Percentiles rank a stretch among this genome's conserved stretches.
Conservation (phyloP, 768 basidiomycete species). For the Boletales sp. region DNA sequence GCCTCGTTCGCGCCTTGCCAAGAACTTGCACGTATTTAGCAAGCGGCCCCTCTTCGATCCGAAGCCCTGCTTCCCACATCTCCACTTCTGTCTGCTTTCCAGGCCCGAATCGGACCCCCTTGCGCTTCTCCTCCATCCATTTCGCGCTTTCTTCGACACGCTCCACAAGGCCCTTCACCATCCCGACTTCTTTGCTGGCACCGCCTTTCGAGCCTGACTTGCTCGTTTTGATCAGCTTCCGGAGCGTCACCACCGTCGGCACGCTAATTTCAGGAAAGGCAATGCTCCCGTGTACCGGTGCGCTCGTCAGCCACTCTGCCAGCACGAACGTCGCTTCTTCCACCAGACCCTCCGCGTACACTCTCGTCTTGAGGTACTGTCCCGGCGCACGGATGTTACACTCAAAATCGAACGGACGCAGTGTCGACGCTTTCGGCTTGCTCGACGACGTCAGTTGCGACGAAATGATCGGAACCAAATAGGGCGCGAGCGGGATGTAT, state of each 20-base stretch:
- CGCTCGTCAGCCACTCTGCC: constrained; percentile 75
- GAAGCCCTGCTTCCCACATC: constrained; percentile 64
- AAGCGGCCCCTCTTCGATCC: constrained; percentile 69
- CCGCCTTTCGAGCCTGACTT: constrained; percentile 37
- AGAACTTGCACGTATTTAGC: constrained; percentile 79
- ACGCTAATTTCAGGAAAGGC: constrained; percentile 92
- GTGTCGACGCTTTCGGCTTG: constrained; percentile 78
- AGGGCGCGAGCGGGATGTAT: constrained; percentile 85
- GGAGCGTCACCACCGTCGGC: constrained; percentile 69
- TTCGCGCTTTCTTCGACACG: constrained; percentile 78
- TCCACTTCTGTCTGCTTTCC: constrained; percentile 65
- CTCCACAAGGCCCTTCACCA: constrained; percentile 78
- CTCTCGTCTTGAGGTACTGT: constrained; percentile 83
- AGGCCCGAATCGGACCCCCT: constrained; percentile 72
- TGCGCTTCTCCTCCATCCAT: constrained; percentile 74
- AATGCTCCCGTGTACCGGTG: constrained; percentile 73
- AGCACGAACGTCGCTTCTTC: constrained; percentile 81
- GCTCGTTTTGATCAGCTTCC: constrained; percentile 66
- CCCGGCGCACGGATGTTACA: constrained; percentile 82
- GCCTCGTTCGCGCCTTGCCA: constrained; percentile 75
- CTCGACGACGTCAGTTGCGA: constrained; percentile 63
- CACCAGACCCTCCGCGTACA: constrained; percentile 76
- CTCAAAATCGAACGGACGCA: constrained; percentile 88
- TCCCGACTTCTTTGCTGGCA: constrained; percentile 51
- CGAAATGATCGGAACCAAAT: constrained; percentile 82